Percentiles rank a stretch among this genome's conserved stretches.
Conservation (phyloP, 2,329 filamentous ascomycete genomes). For the Fusarium nelsonii region DNA sequence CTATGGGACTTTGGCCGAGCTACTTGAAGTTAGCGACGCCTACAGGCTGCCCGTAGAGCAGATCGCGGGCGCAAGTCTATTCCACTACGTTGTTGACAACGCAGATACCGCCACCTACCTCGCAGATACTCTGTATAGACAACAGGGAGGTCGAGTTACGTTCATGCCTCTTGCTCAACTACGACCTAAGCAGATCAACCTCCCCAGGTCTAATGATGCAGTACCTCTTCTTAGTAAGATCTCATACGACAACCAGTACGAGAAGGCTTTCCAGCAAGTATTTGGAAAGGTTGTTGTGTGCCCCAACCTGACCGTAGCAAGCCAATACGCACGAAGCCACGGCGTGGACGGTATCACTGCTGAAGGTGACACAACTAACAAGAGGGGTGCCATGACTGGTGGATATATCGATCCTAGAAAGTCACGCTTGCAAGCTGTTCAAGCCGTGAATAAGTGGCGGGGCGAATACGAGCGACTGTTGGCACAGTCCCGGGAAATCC, state of each 20-base stretch:
- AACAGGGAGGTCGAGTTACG: constrained; percentile 87
- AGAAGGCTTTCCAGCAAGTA: constrained; percentile 91
- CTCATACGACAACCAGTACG: constrained; percentile 79
- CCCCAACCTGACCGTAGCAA: constrained; percentile 86
- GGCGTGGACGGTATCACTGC: constrained; percentile 93
- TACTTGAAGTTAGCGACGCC: constrained; percentile 86
- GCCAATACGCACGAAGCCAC: constrained; percentile 92
- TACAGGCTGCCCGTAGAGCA: constrained; percentile 94
- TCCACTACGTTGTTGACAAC: constrained; percentile 96
- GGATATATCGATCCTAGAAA: constrained; percentile 89
- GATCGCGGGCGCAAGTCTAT: constrained; percentile 90
- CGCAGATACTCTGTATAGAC: constrained; percentile 81
- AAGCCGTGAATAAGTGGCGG: constrained; percentile 79
- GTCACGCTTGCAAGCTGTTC: constrained; percentile 88
- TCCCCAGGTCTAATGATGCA: constrained; percentile 88
- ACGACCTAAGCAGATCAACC: constrained; percentile 75
- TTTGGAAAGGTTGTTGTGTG: constrained; percentile 97
- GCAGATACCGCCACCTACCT: constrained; percentile 87
- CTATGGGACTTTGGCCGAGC: constrained; percentile 91
- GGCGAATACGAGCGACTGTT: constrained; percentile 78
- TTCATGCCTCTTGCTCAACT: constrained; percentile 94
- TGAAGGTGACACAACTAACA: constrained; percentile 94
- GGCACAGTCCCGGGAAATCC: constrained; percentile 73
- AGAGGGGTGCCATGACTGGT: constrained; percentile 94
- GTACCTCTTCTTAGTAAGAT: constrained; percentile 89